Percentiles rank a stretch among this genome's conserved stretches.
phyloP scores from a whole-genome alignment of 169 alveolate genomes.

The Plasmodium billcollinsi region DNA sequence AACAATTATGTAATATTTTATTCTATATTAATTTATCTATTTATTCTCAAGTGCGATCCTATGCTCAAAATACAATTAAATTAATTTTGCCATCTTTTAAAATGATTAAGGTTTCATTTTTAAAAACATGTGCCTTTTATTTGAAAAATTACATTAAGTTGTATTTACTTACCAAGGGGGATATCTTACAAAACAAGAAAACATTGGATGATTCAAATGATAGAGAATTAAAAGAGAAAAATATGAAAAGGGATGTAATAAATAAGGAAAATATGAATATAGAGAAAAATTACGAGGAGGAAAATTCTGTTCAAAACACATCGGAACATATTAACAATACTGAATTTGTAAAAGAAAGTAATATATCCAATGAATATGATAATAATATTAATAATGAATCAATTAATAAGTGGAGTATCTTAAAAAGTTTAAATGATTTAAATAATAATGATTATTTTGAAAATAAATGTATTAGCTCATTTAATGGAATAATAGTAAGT shows the following conservation, averaged over 20 bases:
- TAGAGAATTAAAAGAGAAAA: not conserved
- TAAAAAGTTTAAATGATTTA: slow-evolving; percentile 23
- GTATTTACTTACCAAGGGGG: slow-evolving; percentile 1
- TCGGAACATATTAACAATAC: not conserved
- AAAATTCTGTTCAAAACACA: not conserved
- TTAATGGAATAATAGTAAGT: slow-evolving; percentile 37
- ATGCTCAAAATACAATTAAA: slow-evolving; percentile 71
- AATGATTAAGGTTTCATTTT: slow-evolving; percentile 47
- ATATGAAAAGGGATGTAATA: not conserved
- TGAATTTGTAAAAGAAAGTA: not conserved
- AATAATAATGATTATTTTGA: slow-evolving; percentile 54
- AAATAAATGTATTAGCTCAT: slow-evolving; percentile 70
- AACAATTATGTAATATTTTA: slow-evolving; percentile 68
- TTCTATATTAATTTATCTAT: slow-evolving; percentile 62
- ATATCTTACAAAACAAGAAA: not conserved
- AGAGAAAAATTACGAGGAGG: not conserved
- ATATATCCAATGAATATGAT: not conserved
- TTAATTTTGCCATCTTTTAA: slow-evolving; percentile 64
- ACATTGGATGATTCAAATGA: not conserved
- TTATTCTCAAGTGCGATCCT: slow-evolving; percentile 70
- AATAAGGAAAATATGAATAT: not conserved
- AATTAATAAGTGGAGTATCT: not conserved
- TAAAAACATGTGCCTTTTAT: slow-evolving; percentile 54
- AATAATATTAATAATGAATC: not conserved
- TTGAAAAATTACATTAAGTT: slow-evolving; percentile 43